Evolutionary conservation across 1,284 basidiomycete genomes (phyloP), one percentile per base, ranked within the genome.

Genomic region (Chalciporus sp.): DNA sequence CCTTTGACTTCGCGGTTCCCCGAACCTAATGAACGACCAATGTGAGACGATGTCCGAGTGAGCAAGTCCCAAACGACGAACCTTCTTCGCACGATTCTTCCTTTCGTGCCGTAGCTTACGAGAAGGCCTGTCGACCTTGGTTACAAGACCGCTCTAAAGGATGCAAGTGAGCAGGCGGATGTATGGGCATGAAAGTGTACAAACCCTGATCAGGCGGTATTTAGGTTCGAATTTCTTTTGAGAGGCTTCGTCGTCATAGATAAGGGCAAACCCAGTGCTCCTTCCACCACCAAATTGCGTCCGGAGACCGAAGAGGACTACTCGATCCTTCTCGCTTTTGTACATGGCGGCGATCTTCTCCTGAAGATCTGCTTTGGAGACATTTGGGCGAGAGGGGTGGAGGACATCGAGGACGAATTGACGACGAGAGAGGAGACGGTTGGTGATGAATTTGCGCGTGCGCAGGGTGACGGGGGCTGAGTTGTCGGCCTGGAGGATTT

Each of bases 51-150:
- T 11, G 19, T 44, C 31, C 10, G 26, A 47, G 37, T 14, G 46
- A 52, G 31, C 33, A 17, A 20, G 68, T 23, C 23, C 6, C 23
- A 76, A 17, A 54, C 16, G 33, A 43, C 48, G 23, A 10, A 92
- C 94, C 89, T 97, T 97, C 90, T 98, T 98, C 61, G 90, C 84
- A 74, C 97, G 89, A 82, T 99, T 99, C 88, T 99, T 99, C 70
- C 97, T 87, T 84, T 99, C 97, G 84, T 99, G 98, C 77, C 97
- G 90, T 76, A 99, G 88, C 78, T 99, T 99, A 71, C 97, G 92
- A 66, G 93, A 95, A 57, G 96, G 80, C 79, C 91, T 95, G 55
- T 94, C 90, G 62, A 92, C 85, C 83, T 98, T 98, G 65, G 82
- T 64, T 60, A 76, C 79, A 60, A 99, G 79, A 60, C 95, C 94